Base-by-base conservation (phyloP, 805 yeast genomes). In the Pichia heedii region DNA sequence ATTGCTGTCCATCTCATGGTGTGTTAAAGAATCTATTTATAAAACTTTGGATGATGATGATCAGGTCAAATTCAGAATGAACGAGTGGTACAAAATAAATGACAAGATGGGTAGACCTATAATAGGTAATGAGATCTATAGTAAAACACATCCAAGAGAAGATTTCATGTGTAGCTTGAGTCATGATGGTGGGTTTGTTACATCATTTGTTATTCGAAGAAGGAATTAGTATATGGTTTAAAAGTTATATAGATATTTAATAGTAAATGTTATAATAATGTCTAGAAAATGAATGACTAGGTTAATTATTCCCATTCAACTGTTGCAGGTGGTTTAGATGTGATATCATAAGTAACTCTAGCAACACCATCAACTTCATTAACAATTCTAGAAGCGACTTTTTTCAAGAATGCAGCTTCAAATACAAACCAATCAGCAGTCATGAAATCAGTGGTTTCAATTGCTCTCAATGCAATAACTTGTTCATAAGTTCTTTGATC, bases 291-390 rank as follows among this genome's bases (percentile, higher is more conserved):
- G 16, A 22, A 22, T 19, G 16, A n/a, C n/a, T n/a, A n/a, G n/a
- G n/a, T n/a, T n/a, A n/a, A n/a, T n/a, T 81, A 90, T 71, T 93
- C 98, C 98, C 97, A 93, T 68, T 93, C 99, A 55, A 93, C 98
- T 48, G 99, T 93, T 48, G 99, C 98, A 50, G 99, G 99, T 45
- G 99, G 99, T 72, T 93, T 93, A 48, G 97, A 88, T 48, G 98
- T 93, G 65, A 93, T 89, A 67, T 93, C 99, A 68, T 93, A 93
- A 44, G 96, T 93, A 50, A 93, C 99, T 70, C 99, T 84, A 45
- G 98, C 97, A 59, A 93, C 98, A 63, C 99, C 99, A 54, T 84
- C 86, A 49, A 93, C 99, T 73, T 93, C 99, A 67, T 93, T 93
- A 57, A 93, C 97, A 50, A 93, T 93, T 76, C 99, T 81, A 36